These are phyloP conservation scores for Buddleja alternifolia DNA, from an alignment of 257 asterid species.

Conservation along the genomic window DNA sequence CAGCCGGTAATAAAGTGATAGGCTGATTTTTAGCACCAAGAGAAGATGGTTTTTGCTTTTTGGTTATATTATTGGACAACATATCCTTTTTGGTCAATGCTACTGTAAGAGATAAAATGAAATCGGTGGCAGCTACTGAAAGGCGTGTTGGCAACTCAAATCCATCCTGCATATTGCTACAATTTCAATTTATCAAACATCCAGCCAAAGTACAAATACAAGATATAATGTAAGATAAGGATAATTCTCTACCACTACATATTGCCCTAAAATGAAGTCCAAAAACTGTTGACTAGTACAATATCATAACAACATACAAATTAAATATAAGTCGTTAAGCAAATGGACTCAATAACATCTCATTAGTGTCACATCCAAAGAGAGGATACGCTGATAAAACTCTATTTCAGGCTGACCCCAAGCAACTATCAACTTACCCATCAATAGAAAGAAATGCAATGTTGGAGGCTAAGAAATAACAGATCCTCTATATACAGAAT, in stretches of 20 bases:
- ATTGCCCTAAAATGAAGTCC: background rate
- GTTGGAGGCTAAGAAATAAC: background rate
- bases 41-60: slow-evolving; percentile 47
- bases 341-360: slow-evolving; percentile 12
- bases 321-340: background rate
- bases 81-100: slow-evolving; percentile 62
- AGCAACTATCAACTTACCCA: background rate
- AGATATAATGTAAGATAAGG: background rate
- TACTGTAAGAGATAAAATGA: slow-evolving; percentile 65
- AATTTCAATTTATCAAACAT: slow-evolving; percentile 40
- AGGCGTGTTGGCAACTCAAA: slow-evolving; percentile 96
- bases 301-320: background rate
- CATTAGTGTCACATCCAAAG: background rate
- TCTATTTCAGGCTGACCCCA: background rate
- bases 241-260: background rate
- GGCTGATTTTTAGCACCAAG: slow-evolving; percentile 41
- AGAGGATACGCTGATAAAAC: background rate
- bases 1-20: slow-evolving; percentile 36
- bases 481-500: background rate
- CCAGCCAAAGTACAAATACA: slow-evolving; percentile 20
- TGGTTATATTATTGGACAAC: slow-evolving; percentile 40
- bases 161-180: slow-evolving; percentile 75
- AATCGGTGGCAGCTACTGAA: slow-evolving; percentile 90
- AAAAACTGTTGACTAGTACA: background rate
- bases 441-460: slow-evolving; percentile 4